Base-by-base conservation (phyloP, 352 stramenopile genomes). In the Phytophthora palmivora region DNA sequence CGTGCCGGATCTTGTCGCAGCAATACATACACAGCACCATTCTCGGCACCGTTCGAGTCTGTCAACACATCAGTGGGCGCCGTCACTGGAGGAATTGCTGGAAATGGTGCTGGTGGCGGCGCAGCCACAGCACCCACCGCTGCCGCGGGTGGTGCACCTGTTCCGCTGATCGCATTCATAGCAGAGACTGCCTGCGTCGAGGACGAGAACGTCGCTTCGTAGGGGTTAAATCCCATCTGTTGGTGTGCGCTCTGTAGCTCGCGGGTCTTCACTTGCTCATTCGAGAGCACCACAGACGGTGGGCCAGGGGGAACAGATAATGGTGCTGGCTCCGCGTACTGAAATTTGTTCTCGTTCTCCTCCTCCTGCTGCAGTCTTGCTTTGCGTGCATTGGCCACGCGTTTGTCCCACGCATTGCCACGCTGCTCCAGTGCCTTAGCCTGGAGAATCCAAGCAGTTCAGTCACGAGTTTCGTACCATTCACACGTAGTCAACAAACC, bases 141-240 rank as follows among this genome's bases (percentile, higher is more conserved):
- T 30, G 26, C 6, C 22, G 59, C 22, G 22, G 46, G 19, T 11
- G 69, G 36, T 10, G 2, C 51, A 33, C 3, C 5, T 42, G 37
- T 22, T 22, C 47, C 65, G 0, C 42, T 19, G 3, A 91, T 87
- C 2, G 63, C 67, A 48, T 89, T 87, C 60, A 88, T 89, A 33
- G 70, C 70, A 2, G 78, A 72, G 9, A 69, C 72, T 16, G 79
- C 80, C 45, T 89, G 76, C 3, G 67, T 79, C 1, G 78, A 88
- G 0, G 83, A 92, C 15, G 83, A 80, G 45, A 92, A 89, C 16
- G 78, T 84, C 4, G 75, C 80, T 18, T 70, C 77, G 50, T 92
- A 92, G 32, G 83, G 83, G 34, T 92, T 92, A 47, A 92, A 92
- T 0, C 83, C 83, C 44, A 91, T 74, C 44, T 90, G 74, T 7